These are phyloP conservation scores for Cercophora scortea DNA, from an alignment of 495 filamentous ascomycete species.

Conservation along the genomic window DNA sequence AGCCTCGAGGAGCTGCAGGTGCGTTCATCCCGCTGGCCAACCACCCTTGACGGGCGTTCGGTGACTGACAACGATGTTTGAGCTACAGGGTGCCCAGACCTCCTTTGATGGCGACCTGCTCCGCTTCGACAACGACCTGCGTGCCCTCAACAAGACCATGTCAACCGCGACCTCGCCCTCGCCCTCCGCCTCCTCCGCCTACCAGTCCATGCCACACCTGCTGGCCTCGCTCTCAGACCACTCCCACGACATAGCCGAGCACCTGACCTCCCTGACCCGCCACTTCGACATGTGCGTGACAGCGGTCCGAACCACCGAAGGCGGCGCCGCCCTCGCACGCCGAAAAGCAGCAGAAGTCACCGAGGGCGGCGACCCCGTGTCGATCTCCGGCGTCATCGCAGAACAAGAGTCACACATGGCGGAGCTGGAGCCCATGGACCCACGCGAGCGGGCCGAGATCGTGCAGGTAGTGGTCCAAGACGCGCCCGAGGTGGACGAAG, in stretches of 20 bases:
- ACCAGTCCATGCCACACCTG: slow-evolving; percentile 54
- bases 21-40: not conserved
- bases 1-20: slow-evolving; percentile 52
- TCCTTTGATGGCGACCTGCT: slow-evolving; percentile 56
- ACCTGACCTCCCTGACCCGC: slow-evolving; percentile 72
- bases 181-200: slow-evolving; percentile 30
- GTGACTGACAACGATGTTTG: not conserved
- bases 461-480: slow-evolving; percentile 75
- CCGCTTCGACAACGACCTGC: slow-evolving; percentile 54
- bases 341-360: slow-evolving; percentile 46
- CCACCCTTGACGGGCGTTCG: not conserved
- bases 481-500: slow-evolving; percentile 80
- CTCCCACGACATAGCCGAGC: slow-evolving; percentile 74
- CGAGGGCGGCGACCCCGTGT: slow-evolving; percentile 51
- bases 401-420: slow-evolving; percentile 50
- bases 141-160: slow-evolving; percentile 32
- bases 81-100: slow-evolving; percentile 44
- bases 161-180: slow-evolving; percentile 25
- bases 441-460: slow-evolving; percentile 75
- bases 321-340: slow-evolving; percentile 65
- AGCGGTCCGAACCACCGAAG: slow-evolving; percentile 88
- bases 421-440: slow-evolving; percentile 61
- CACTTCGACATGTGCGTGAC: slow-evolving; percentile 95
- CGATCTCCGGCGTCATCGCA: slow-evolving; percentile 48
- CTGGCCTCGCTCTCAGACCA: slow-evolving; percentile 67